Percentiles rank a stretch among this genome's conserved stretches.
phyloP scores from a whole-genome alignment of 2,329 filamentous ascomycete species.

The Ceratocystis destructans region DNA sequence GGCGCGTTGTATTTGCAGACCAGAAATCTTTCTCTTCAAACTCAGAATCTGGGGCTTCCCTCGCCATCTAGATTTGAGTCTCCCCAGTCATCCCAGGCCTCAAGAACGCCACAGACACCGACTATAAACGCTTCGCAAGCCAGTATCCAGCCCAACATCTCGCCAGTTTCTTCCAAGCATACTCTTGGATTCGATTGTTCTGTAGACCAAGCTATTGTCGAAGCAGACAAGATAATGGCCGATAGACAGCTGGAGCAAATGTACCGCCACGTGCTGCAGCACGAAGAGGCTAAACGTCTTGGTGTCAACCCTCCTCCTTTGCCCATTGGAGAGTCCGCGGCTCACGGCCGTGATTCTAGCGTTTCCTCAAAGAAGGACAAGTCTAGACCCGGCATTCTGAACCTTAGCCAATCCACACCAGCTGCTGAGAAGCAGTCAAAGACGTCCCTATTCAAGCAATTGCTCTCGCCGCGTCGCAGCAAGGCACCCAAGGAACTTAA shows the following conservation, averaged over 20 bases:
- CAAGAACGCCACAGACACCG: constrained; percentile 22
- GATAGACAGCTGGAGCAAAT: constrained; percentile 78
- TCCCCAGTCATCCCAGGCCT: constrained; percentile 10
- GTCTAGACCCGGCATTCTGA: constrained; percentile 38
- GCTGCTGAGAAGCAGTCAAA: constrained; percentile 39
- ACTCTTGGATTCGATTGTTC: constrained; percentile 50
- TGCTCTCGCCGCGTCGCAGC: constrained; percentile 45
- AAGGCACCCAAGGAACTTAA: constrained; percentile 34
- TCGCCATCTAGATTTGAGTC: constrained; percentile 5
- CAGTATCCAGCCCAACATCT: constrained; percentile 24
- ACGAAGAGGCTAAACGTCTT: constrained; percentile 55
- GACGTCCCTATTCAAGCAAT: constrained; percentile 45
- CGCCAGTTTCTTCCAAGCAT: constrained; percentile 30
- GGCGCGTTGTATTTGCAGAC: constrained; percentile 11
- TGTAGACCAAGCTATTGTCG: constrained; percentile 65
- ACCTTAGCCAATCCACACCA: constrained; percentile 31
- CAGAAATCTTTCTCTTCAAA: constrained; percentile 14
- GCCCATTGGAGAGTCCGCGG: constrained; percentile 7
- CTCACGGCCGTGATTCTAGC: not conserved
- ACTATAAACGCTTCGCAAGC: constrained; percentile 20
- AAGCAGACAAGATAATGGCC: constrained; percentile 58
- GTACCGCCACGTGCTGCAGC: constrained; percentile 84
- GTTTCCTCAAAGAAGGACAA: constrained; percentile 32
- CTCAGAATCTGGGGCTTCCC: constrained; percentile 13
- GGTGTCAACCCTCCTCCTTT: constrained; percentile 28